phyloP scores from a whole-genome alignment of 2,329 filamentous ascomycete genomes.

The Diaporthe longicolla region DNA sequence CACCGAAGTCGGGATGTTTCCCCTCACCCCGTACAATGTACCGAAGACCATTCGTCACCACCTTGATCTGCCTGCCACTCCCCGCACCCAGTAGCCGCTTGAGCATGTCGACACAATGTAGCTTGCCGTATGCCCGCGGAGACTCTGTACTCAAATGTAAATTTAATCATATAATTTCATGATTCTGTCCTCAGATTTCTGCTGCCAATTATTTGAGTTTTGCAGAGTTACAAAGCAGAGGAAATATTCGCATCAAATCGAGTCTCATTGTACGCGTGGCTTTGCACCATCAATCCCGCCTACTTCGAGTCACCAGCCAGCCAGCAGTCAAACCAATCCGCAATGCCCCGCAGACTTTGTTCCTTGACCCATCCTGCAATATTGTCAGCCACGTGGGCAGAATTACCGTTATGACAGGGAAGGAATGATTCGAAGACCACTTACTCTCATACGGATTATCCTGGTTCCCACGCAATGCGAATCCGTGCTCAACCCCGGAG shows the following conservation, averaged over 20 bases:
- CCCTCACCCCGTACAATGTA: neutral
- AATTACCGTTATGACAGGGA: accelerated
- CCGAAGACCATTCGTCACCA: neutral
- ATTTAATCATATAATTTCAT: too few relatives aligned
- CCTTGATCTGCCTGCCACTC: neutral
- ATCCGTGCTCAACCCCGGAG: slow-evolving; percentile 73
- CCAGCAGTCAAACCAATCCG: slow-evolving; percentile 30
- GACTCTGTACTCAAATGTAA: too few relatives aligned
- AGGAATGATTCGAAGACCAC: neutral
- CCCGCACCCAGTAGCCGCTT: too few relatives aligned
- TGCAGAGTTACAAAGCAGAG: too few relatives aligned
- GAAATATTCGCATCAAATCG: too few relatives aligned
- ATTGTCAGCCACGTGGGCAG: neutral
- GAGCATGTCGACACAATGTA: too few relatives aligned
- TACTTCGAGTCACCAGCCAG: neutral
- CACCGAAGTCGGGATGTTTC: slow-evolving; percentile 2
- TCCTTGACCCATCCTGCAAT: slow-evolving; percentile 49
- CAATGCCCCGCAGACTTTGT: slow-evolving; percentile 45
- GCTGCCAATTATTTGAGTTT: too few relatives aligned
- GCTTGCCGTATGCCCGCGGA: too few relatives aligned
- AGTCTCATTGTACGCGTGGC: too few relatives aligned
- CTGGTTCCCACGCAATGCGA: slow-evolving; percentile 70
- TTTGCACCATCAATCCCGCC: too few relatives aligned
- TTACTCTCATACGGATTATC: slow-evolving; percentile 57
- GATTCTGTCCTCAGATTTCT: too few relatives aligned